A percentile compares a stretch with the other conserved stretches of the same genome.
Conservation (phyloP, 2,329 filamentous ascomycete genomes). For the Hypoxylon sp. region DNA sequence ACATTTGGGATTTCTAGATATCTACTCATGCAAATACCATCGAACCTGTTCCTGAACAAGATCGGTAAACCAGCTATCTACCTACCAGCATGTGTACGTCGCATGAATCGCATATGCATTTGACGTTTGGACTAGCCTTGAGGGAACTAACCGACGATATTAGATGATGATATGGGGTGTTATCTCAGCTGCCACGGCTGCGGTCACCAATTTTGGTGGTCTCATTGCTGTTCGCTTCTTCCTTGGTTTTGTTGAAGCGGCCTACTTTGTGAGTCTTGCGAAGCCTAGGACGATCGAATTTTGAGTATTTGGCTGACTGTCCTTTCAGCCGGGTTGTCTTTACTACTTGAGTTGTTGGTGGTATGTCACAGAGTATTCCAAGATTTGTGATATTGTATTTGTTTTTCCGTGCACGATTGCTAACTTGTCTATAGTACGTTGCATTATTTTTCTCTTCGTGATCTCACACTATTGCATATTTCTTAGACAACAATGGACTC, state of each 20-base stretch:
- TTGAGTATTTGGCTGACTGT: constrained; percentile 24
- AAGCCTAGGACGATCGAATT: neutral
- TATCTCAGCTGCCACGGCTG: constrained; percentile 59
- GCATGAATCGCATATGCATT: neutral
- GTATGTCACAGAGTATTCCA: constrained; percentile 24
- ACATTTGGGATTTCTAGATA: constrained; percentile 51
- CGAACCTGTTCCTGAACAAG: constrained; percentile 64
- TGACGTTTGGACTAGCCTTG: no score
- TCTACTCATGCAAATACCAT: constrained; percentile 64
- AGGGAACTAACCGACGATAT: constrained; percentile 27
- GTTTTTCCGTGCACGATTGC: constrained; percentile 1
- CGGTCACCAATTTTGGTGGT: constrained; percentile 53
- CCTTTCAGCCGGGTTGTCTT: constrained; percentile 64
- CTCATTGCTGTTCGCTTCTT: constrained; percentile 59
- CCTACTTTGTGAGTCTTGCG: constrained; percentile 56
- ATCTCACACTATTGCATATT: neutral
- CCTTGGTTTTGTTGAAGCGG: constrained; percentile 59
- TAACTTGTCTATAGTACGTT: constrained; percentile 38
- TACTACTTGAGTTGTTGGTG: constrained; percentile 75
- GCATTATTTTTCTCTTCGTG: neutral
- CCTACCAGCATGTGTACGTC: constrained; percentile 59
- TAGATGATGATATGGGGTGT: constrained; percentile 64
- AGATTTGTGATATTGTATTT: neutral
- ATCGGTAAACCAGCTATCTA: constrained; percentile 63
- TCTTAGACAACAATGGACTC: no score